Base-by-base conservation (phyloP, 768 basidiomycete genomes). In the Trametes cubensis region DNA sequence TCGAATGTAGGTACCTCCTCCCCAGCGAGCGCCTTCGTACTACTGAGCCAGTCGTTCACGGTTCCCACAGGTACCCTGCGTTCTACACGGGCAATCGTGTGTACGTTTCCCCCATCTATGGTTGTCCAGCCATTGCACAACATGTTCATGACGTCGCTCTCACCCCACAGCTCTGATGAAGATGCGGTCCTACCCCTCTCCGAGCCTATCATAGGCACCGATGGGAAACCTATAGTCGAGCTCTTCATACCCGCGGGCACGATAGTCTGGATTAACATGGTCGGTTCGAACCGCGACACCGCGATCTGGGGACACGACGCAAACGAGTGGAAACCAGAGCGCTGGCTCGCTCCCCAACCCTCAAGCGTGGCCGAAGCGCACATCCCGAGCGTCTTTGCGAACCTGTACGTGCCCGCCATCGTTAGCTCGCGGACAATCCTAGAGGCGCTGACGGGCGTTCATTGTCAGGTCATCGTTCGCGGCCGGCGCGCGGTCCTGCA, bases 291-390 rank as follows among this genome's bases (percentile, higher is more conserved):
- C 61, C 52, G 65, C 8, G 60, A 65, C 45, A 55, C 61, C 44
- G 60, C 48, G 3, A 41, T 68, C 20, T 69, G 68, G 68, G 68
- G 68, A 8, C 61, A 60, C 21, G 68, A 69, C 50, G 68, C 68
- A 21, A 17, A 39, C 34, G 64, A 67, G 26, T 67, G 58, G 64
- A 65, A 63, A 40, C 68, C 68, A 2, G 63, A 67, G 57, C 63
- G 68, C 18, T 69, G 66, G 66, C 45, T 67, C 4, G 14, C 11
- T 4, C 51, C 50, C 10, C 51, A 61, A 10, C 60, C 66, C 15
- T 7, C 46, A 39, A n/a, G 44, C 26, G 55, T 67, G 17, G 50
- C 48, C 4, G 51, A 54, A 8, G 62, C 62, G 7, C 40, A 25
- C 28, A 38, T 63, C 23, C 62, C 62, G 8, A 53, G 62, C 18